These are phyloP conservation scores for Hericium coralloides DNA, from an alignment of 768 basidiomycete genomes.

Conservation along the genomic window DNA sequence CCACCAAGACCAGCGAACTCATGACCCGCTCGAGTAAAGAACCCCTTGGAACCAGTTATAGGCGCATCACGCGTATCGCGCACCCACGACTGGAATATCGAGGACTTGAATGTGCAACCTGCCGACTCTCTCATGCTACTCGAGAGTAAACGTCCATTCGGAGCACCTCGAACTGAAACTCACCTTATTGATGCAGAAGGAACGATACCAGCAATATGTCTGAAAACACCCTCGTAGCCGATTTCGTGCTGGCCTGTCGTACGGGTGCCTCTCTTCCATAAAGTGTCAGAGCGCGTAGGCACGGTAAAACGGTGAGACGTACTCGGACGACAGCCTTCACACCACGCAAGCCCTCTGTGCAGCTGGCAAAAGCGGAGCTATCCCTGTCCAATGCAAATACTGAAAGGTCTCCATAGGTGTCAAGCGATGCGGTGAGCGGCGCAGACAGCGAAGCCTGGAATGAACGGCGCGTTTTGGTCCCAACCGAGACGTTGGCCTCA, in stretches of 20 bases:
- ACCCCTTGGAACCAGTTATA: constrained; percentile 53
- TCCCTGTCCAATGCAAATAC: constrained; percentile 75
- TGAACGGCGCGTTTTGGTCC: constrained; percentile 80
- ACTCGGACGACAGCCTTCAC: constrained; percentile 66
- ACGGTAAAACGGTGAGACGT: constrained; percentile 28
- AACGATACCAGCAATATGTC: constrained; percentile 64
- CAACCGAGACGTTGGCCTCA: constrained; percentile 73
- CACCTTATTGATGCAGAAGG: constrained; percentile 80
- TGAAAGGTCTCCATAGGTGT: constrained; percentile 61
- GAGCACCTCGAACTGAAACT: not conserved
- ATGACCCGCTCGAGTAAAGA: constrained; percentile 51
- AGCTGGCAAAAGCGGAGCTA: constrained; percentile 69
- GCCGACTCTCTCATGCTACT: constrained; percentile 77
- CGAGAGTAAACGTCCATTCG: constrained; percentile 3
- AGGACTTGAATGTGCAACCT: constrained; percentile 73
- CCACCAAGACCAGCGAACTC: constrained; percentile 80
- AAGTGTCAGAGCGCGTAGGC: constrained; percentile 9
- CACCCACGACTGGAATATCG: constrained; percentile 68
- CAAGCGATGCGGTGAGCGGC: constrained; percentile 53
- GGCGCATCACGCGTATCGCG: constrained; percentile 71
- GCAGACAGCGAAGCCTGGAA: constrained; percentile 63
- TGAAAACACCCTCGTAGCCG: constrained; percentile 73
- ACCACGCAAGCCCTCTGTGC: constrained; percentile 55
- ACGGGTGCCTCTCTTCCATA: constrained; percentile 2
- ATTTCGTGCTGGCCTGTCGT: constrained; percentile 57